A percentile compares a stretch with the other conserved stretches of the same genome.
phyloP scores from a whole-genome alignment of 306 rosid genomes.

The Fragaria vesca region DNA sequence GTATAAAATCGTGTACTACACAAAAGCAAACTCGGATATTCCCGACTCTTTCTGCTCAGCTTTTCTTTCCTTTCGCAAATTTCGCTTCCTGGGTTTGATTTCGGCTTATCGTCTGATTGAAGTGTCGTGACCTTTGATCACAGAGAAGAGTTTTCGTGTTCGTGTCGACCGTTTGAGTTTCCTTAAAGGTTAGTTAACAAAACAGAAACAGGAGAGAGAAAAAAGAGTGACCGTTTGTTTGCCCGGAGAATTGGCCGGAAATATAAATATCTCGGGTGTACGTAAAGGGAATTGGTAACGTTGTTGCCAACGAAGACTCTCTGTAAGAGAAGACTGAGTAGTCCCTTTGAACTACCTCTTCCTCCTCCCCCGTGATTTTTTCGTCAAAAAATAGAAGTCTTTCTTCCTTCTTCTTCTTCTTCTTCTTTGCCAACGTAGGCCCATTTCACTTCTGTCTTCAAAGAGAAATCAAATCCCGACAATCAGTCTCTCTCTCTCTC shows the following conservation, averaged over 20 bases:
- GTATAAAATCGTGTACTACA: not conserved
- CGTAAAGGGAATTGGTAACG: slow-evolving; percentile 23
- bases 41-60: not conserved
- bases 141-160: not conserved
- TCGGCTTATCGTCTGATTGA: slow-evolving; percentile 33
- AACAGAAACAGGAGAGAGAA: not conserved
- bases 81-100: slow-evolving; percentile 32
- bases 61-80: not conserved
- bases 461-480: slow-evolving; percentile 43
- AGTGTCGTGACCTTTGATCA: slow-evolving; percentile 15
- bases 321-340: slow-evolving; percentile 18
- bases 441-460: slow-evolving; percentile 29
- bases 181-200: slow-evolving; percentile 46
- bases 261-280: slow-evolving; percentile 17
- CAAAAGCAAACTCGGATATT: not conserved
- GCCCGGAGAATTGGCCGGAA: slow-evolving; percentile 17
- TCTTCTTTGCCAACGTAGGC: slow-evolving; percentile 6
- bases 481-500: slow-evolving; percentile 31
- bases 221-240: slow-evolving; percentile 1
- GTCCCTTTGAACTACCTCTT: slow-evolving; percentile 25
- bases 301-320: slow-evolving; percentile 49
- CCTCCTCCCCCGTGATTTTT: slow-evolving; percentile 32
- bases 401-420: not conserved
- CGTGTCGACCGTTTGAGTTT: slow-evolving; percentile 41
- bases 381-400: slow-evolving; percentile 40